These are phyloP conservation scores for Amaranthus palmeri DNA, from an alignment of 148 eudicot genomes.

Conservation along the genomic window DNA sequence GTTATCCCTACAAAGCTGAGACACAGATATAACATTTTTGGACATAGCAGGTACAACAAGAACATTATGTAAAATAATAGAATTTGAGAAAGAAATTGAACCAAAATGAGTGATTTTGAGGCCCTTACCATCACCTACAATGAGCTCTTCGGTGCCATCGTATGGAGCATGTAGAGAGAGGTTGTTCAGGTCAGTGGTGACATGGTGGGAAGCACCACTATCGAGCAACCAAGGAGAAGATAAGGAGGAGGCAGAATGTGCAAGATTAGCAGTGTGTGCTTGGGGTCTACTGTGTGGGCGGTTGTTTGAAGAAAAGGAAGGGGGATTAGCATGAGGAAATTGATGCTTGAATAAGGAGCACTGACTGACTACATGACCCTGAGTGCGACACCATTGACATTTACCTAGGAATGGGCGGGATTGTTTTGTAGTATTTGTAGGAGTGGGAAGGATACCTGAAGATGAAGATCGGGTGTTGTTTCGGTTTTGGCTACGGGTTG, in stretches of 20 bases:
- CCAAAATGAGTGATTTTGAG: not conserved
- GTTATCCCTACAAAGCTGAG: constrained; percentile 2
- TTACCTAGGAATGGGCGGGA: not conserved
- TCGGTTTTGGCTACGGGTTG: not conserved
- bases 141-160: too few species aligned
- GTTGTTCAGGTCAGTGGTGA: not conserved
- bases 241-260: not conserved
- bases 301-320: not conserved
- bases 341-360: not conserved
- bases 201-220: not conserved
- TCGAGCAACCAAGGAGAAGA: not conserved
- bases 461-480: too few species aligned
- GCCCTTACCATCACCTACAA: not conserved
- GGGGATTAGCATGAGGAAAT: not conserved
- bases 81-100: not conserved
- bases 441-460: not conserved
- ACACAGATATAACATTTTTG: not conserved
- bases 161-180: too few species aligned
- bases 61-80: not conserved
- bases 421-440: not conserved
- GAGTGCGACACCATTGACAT: constrained; percentile 10
- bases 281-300: not conserved
- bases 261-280: not conserved
- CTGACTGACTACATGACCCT: not conserved
- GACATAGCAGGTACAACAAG: not conserved